Evolutionary conservation across 2,329 filamentous ascomycete genomes (phyloP).

Genomic region (Stemphylium lycopersici): DNA sequence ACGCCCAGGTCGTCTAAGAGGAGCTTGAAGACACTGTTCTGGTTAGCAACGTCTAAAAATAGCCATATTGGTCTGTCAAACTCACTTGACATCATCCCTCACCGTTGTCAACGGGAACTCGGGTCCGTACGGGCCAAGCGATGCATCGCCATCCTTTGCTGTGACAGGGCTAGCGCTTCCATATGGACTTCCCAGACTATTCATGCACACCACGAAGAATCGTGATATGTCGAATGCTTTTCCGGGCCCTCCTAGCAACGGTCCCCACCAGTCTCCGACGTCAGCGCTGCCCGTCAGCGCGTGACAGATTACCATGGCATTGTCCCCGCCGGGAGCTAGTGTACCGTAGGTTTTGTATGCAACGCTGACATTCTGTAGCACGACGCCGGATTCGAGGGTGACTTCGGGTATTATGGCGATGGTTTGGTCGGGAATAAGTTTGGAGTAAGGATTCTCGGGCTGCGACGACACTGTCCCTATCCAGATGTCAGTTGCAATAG

Average conservation of each 20-base stretch:
- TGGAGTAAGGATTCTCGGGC: slow-evolving; percentile 88
- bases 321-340: slow-evolving; percentile 63
- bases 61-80: slow-evolving; percentile 7
- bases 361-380: slow-evolving; percentile 74
- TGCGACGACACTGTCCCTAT: slow-evolving; percentile 60
- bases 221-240: slow-evolving; percentile 80
- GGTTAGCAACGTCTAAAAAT: slow-evolving; percentile 14
- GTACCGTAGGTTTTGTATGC: slow-evolving; percentile 68
- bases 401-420: slow-evolving; percentile 88
- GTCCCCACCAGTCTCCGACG: slow-evolving; percentile 88
- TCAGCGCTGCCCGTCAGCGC: slow-evolving; percentile 85
- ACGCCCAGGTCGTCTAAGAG: slow-evolving; percentile 82
- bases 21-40: slow-evolving; percentile 72
- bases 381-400: slow-evolving; percentile 89
- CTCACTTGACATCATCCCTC: slow-evolving; percentile 91
- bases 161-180: slow-evolving; percentile 89
- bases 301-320: slow-evolving; percentile 76
- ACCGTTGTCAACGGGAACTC: slow-evolving; percentile 97
- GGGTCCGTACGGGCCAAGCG: slow-evolving; percentile 82
- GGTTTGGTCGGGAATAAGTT: slow-evolving; percentile 85
- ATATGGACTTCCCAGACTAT: slow-evolving; percentile 84
- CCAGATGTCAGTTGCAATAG: slow-evolving; percentile 22
- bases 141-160: slow-evolving; percentile 78
- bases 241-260: slow-evolving; percentile 76
- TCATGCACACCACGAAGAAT: slow-evolving; percentile 87